Conservation (phyloP, 129 eudicot genomes). For the Arctium minus region DNA sequence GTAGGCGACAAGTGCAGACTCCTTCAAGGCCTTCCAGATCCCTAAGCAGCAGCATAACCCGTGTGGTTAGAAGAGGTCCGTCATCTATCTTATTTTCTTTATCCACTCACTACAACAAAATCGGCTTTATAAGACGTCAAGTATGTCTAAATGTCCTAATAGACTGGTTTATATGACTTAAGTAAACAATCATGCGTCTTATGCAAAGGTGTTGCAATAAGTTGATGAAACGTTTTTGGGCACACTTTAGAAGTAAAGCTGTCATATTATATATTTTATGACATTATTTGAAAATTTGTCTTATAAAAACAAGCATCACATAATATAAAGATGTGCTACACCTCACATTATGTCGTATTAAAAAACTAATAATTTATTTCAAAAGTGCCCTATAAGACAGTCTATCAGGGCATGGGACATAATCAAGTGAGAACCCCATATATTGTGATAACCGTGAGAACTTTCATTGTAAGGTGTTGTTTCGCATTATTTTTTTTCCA, state of each 20-base stretch:
- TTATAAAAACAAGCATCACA: not conserved
- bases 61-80: slow-evolving; percentile 90
- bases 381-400: not conserved
- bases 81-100: not conserved
- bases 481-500: too few species aligned
- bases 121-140: not conserved
- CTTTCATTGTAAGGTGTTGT: too few species aligned
- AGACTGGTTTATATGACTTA: not conserved
- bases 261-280: not conserved
- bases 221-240: not conserved
- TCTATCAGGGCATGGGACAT: too few species aligned
- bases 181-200: not conserved
- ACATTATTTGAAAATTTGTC: not conserved
- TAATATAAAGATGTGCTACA: too few species aligned
- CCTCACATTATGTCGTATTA: too few species aligned
- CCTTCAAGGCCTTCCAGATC: slow-evolving; percentile 89
- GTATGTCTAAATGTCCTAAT: not conserved
- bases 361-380: not conserved
- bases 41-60: slow-evolving; percentile 70
- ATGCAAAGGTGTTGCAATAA: not conserved
- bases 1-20: slow-evolving; percentile 83
- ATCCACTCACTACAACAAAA: not conserved
- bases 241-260: not conserved
- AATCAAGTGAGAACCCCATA: too few species aligned
- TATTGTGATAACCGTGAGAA: too few species aligned